These are phyloP conservation scores for Pyrenopolyporus hunteri DNA, from an alignment of 495 filamentous ascomycete species.

Conservation along the genomic window DNA sequence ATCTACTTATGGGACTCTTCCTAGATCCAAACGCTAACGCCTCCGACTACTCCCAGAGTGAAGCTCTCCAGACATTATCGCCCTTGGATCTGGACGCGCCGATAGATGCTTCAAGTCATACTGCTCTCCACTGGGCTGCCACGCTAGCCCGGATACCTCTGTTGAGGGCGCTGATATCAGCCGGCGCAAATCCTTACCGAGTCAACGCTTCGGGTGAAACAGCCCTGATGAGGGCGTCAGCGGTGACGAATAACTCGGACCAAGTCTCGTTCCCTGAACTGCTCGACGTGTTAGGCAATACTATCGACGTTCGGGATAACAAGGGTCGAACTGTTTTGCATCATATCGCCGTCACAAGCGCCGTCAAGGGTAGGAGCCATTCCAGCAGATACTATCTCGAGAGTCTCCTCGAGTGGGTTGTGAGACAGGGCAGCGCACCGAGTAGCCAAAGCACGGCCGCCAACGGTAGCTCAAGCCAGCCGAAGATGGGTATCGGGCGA, in stretches of 20 bases:
- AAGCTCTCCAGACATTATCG: slow-evolving; percentile 62
- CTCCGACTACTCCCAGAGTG: slow-evolving; percentile 55
- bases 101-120: slow-evolving; percentile 84
- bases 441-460: slow-evolving; percentile 58
- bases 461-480: slow-evolving; percentile 45
- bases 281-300: slow-evolving; percentile 84
- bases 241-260: slow-evolving; percentile 89
- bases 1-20: slow-evolving; percentile 85
- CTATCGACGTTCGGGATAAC: slow-evolving; percentile 86
- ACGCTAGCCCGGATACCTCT: slow-evolving; percentile 86
- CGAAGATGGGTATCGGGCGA: slow-evolving; percentile 79
- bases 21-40: slow-evolving; percentile 72
- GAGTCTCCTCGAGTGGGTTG: slow-evolving; percentile 89
- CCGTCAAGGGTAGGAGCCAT: slow-evolving; percentile 83
- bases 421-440: slow-evolving; percentile 74
- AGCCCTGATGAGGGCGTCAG: slow-evolving; percentile 84
- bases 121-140: slow-evolving; percentile 95
- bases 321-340: slow-evolving; percentile 91
- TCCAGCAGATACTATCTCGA: slow-evolving; percentile 94
- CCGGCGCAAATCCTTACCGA: slow-evolving; percentile 83
- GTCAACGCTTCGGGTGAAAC: slow-evolving; percentile 89
- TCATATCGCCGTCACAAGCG: slow-evolving; percentile 93
- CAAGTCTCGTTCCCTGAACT: slow-evolving; percentile 80
- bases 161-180: slow-evolving; percentile 76
- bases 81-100: slow-evolving; percentile 86